Base-by-base conservation (phyloP, 1,284 basidiomycete species). In the Cutaneotrichosporon spelunceum region DNA sequence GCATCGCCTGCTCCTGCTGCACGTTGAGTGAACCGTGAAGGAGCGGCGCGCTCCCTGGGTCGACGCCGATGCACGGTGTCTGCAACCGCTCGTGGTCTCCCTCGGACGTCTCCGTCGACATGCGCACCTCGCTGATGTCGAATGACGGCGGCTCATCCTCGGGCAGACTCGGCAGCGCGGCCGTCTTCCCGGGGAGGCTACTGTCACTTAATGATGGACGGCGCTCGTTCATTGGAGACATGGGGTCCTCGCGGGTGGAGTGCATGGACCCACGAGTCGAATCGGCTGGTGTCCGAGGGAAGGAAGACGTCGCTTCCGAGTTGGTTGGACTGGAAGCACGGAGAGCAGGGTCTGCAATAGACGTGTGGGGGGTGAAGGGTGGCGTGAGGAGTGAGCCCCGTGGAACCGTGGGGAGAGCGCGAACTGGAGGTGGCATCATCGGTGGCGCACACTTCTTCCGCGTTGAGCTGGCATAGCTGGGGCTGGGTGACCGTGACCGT, bases 231-330 rank as follows among this genome's bases (percentile, higher is more conserved):
- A n/a, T 21, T 11, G 59, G 59, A 23, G 59, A 48, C 5, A 21
- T 21, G 5, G 62, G 63, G 10, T 52, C 33, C 8, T 63, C 61
- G 27, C 49, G 55, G n/a, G 57, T 26, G 9, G 60, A 33, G 53
- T 53, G 52, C 30, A 45, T 33, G 16, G 57, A 53, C 49, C 69
- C 71, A 30, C 69, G 64, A n/a, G 63, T 44, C 8, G 66, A 67
- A n/a, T 69, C 70, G 9, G 66, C 54, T 16, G 73, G 73, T 7
- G 73, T 75, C 9, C 62, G 60, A 0, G 69, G 73, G 60, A 65
- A 71, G 10, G 57, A 50, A 1, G 68, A 70, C 1, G 71, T 72
- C 11, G 64, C 60, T 8, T 75, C 73, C 26, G 73, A 72, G 58
- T 64, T 64, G 6, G 69, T 73, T 2, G 73, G 72, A 64, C 63